Evolutionary conservation across 2,329 filamentous ascomycete species (phyloP).

Genomic region (Bertia moriformis): DNA sequence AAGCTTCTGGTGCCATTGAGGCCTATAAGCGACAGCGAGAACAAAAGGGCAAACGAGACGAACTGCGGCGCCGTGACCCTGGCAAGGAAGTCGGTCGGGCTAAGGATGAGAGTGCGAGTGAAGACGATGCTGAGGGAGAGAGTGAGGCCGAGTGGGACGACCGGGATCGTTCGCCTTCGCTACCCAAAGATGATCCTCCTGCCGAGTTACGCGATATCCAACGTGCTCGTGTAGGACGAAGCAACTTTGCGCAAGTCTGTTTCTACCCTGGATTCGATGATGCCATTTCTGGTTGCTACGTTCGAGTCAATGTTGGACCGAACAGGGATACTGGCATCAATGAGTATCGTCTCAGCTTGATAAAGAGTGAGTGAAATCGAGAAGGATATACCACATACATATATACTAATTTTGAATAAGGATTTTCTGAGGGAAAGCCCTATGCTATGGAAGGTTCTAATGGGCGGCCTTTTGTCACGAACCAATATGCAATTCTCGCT

Average conservation of each 20-base stretch:
- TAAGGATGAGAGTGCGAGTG: background rate
- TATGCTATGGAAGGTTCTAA: conserved; percentile 44
- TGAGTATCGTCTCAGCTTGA: conserved; percentile 74
- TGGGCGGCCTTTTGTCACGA: conserved; percentile 39
- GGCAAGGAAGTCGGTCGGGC: background rate
- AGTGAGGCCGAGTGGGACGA: background rate
- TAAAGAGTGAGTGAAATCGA: conserved; percentile 61
- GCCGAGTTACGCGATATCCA: conserved; percentile 71
- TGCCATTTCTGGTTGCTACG: conserved; percentile 69
- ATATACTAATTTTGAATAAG: no score
- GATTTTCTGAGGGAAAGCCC: conserved; percentile 38
- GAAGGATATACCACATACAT: no score
- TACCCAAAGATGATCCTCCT: conserved; percentile 50
- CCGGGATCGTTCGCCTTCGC: conserved; percentile 20
- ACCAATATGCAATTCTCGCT: conserved; percentile 41
- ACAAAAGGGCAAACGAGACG: conserved; percentile 33
- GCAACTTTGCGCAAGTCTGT: conserved; percentile 78
- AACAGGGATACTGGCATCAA: conserved; percentile 59
- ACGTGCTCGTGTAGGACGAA: conserved; percentile 67
- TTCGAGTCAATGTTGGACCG: conserved; percentile 68
- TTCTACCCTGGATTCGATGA: conserved; percentile 84
- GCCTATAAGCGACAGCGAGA: conserved; percentile 35
- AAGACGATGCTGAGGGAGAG: background rate
- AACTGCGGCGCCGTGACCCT: conserved; percentile 19
- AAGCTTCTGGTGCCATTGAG: conserved; percentile 38